A percentile compares a stretch with the other conserved stretches of the same genome.
phyloP scores from a whole-genome alignment of 2,329 filamentous ascomycete species.

The Mycocentrospora acerina region DNA sequence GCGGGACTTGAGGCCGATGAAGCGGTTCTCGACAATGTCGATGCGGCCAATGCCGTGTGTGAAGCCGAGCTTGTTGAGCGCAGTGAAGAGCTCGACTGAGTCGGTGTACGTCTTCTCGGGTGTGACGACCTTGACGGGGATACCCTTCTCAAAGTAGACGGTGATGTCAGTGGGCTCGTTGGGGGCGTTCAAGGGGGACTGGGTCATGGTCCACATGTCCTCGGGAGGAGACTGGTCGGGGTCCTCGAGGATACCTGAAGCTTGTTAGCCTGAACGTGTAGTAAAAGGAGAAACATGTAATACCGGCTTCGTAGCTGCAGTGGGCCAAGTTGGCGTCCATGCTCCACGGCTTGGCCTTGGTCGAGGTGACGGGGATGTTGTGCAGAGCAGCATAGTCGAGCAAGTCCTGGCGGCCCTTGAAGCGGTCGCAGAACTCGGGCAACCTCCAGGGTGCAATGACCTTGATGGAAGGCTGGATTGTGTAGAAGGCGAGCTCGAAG shows the following conservation, averaged over 20 bases:
- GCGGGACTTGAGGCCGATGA: constrained; percentile 76
- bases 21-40: constrained; percentile 81
- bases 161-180: constrained; percentile 71
- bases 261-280: background rate
- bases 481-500: constrained; percentile 65
- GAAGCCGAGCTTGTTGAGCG: constrained; percentile 70
- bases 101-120: constrained; percentile 64
- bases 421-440: constrained; percentile 68
- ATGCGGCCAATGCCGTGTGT: constrained; percentile 75
- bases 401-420: constrained; percentile 71
- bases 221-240: constrained; percentile 65
- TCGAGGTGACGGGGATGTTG: constrained; percentile 71
- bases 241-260: constrained; percentile 62
- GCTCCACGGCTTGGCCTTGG: constrained; percentile 62
- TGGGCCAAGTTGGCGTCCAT: constrained; percentile 71
- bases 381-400: constrained; percentile 69
- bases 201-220: constrained; percentile 79
- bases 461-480: constrained; percentile 65
- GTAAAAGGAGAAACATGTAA: background rate
- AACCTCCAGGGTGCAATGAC: constrained; percentile 76
- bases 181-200: constrained; percentile 69
- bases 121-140: constrained; percentile 68
- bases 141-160: constrained; percentile 70
- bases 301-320: constrained; percentile 76
- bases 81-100: constrained; percentile 70